phyloP scores from a whole-genome alignment of 768 basidiomycete genomes.

The Chalciporus piperatus region DNA sequence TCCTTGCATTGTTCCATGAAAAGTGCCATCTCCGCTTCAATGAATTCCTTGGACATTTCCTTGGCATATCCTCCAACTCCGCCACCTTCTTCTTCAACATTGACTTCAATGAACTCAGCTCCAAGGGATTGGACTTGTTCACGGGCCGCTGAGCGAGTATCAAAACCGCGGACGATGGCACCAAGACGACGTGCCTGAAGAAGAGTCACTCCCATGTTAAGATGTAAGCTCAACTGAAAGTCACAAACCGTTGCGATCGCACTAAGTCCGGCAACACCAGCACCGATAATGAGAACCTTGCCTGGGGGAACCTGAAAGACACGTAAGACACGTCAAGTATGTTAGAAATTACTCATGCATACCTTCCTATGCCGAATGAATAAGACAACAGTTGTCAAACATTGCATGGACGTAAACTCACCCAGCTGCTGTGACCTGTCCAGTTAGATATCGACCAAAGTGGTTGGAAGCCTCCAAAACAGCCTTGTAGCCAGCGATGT shows the following conservation, averaged over 20 bases:
- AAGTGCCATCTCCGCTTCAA: conserved; percentile 84
- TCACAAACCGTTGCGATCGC: conserved; percentile 74
- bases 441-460: conserved; percentile 86
- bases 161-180: conserved; percentile 86
- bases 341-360: neutral
- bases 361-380: conserved; percentile 40
- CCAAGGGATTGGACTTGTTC: conserved; percentile 91
- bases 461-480: conserved; percentile 88
- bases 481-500: conserved; percentile 91
- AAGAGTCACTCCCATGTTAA: neutral
- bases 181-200: conserved; percentile 74
- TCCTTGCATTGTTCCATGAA: conserved; percentile 88
- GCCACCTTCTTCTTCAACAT: conserved; percentile 76
- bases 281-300: conserved; percentile 85
- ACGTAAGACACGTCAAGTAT: conserved; percentile 16
- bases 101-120: conserved; percentile 86
- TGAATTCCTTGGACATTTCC: conserved; percentile 87
- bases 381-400: conserved; percentile 6
- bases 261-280: conserved; percentile 85
- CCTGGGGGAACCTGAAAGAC: conserved; percentile 70
- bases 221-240: neutral
- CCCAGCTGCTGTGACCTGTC: conserved; percentile 90
- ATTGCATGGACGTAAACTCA: conserved; percentile 37
- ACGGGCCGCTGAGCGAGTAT: conserved; percentile 78
- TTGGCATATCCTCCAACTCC: conserved; percentile 87